phyloP scores from a whole-genome alignment of 2,329 filamentous ascomycete genomes.

The Myriangium duriaei region DNA sequence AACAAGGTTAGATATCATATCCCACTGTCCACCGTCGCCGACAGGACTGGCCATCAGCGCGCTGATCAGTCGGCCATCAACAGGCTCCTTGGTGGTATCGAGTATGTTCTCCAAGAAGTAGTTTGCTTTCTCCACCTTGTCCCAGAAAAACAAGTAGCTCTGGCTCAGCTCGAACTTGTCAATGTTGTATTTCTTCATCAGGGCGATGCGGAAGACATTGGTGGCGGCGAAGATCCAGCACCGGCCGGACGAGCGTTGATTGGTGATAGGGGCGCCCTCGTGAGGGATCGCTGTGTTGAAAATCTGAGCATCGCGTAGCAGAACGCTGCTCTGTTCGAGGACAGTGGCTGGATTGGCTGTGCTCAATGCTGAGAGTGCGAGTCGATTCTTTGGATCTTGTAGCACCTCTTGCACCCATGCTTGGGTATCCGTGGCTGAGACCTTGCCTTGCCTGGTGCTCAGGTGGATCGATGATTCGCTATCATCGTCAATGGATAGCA shows the following conservation, averaged over 20 bases:
- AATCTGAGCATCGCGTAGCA: constrained; percentile 59
- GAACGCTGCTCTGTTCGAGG: constrained; percentile 50
- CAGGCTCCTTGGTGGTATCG: constrained; percentile 55
- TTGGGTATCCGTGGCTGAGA: constrained; percentile 20
- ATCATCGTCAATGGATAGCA: constrained; percentile 2
- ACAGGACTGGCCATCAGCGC: constrained; percentile 55
- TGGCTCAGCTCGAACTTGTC: constrained; percentile 76
- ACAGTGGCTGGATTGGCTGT: constrained; percentile 53
- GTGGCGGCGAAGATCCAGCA: constrained; percentile 90
- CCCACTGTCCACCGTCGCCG: constrained; percentile 76
- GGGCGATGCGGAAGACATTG: constrained; percentile 80
- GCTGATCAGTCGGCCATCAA: constrained; percentile 63
- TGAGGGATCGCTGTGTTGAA: constrained; percentile 76
- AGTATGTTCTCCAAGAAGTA: constrained; percentile 79
- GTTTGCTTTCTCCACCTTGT: constrained; percentile 85
- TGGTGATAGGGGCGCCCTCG: constrained; percentile 73
- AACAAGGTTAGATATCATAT: constrained; percentile 81
- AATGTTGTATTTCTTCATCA: constrained; percentile 73
- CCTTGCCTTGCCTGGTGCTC: constrained; percentile 14
- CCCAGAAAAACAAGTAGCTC: constrained; percentile 82
- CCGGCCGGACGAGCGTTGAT: constrained; percentile 67
- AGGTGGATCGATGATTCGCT: constrained; percentile 14
- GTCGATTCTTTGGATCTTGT: constrained; percentile 41
- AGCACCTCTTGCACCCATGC: constrained; percentile 22
- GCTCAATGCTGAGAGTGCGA: constrained; percentile 63